phyloP scores from a whole-genome alignment of 129 eudicot genomes.

The Chrysanthemum seticuspe region DNA sequence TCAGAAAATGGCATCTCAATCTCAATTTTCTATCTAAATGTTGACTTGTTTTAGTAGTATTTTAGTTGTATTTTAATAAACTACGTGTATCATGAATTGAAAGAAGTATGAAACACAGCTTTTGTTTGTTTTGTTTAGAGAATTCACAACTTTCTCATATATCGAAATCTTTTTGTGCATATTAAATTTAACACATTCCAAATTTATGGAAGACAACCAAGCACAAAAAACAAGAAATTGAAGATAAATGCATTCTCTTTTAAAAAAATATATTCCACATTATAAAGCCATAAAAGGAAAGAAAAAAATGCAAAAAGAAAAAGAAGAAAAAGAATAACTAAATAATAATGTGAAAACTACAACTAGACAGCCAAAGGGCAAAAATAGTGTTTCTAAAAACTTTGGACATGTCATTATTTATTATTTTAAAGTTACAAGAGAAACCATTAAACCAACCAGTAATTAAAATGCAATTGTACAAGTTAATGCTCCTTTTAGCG shows the following conservation, averaged over 20 bases:
- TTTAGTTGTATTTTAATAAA: too few relatives aligned
- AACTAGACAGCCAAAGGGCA: too few relatives aligned
- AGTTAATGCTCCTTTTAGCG: too few relatives aligned
- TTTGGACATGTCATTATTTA: neutral
- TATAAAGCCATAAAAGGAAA: slow-evolving; percentile 31
- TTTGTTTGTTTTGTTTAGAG: neutral
- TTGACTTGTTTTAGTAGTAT: too few relatives aligned
- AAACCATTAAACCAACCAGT: too few relatives aligned
- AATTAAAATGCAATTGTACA: too few relatives aligned
- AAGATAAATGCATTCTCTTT: slow-evolving; percentile 26
- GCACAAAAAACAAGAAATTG: neutral
- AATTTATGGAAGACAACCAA: slow-evolving; percentile 10
- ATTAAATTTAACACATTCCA: slow-evolving; percentile 1
- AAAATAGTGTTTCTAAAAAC: too few relatives aligned
- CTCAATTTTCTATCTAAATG: too few relatives aligned
- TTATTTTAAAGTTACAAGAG: neutral
- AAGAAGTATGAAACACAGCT: too few relatives aligned
- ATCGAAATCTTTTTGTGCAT: neutral
- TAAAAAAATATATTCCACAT: slow-evolving; percentile 30
- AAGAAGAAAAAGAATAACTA: slow-evolving; percentile 23
- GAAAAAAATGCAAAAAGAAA: slow-evolving; percentile 27
- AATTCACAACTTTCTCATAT: neutral
- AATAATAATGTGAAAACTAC: too few relatives aligned
- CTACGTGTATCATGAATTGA: too few relatives aligned
- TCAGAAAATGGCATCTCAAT: too few relatives aligned